Evolutionary conservation across 495 filamentous ascomycete species (phyloP).

Genomic region (Aspergillus hancockii): DNA sequence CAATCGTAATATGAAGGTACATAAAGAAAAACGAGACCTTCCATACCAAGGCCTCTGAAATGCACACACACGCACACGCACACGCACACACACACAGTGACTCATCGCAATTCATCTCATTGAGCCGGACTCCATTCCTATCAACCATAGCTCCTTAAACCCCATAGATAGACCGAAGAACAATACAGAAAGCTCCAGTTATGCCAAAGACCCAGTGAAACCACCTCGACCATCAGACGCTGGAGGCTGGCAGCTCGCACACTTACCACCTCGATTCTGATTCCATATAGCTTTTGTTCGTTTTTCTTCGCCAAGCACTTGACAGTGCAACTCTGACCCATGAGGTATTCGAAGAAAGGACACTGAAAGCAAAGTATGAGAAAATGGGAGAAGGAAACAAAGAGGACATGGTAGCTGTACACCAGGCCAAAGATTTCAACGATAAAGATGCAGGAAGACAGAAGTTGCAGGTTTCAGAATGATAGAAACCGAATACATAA

Average conservation of each 20-base stretch:
- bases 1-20: constrained; percentile 1
- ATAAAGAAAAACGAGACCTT: background rate
- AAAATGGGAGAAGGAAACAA: background rate
- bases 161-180: constrained; percentile 15
- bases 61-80: constrained; percentile 3
- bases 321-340: constrained; percentile 3
- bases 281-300: background rate
- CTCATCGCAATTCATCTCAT: constrained; percentile 12
- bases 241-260: background rate
- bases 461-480: constrained; percentile 5
- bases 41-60: constrained; percentile 7
- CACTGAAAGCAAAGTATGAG: constrained; percentile 1
- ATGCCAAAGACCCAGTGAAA: constrained; percentile 6
- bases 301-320: constrained; percentile 2
- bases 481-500: constrained; percentile 15
- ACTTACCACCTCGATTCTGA: background rate
- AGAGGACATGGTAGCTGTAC: constrained; percentile 16
- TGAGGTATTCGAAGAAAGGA: constrained; percentile 1
- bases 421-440: constrained; percentile 13
- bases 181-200: constrained; percentile 5
- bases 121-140: constrained; percentile 12
- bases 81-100: constrained; percentile 1
- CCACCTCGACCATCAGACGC: background rate
- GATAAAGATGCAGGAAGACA: constrained; percentile 19
- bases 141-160: constrained; percentile 14